Evolutionary conservation across 192 early-diverging fungal genomes (phyloP).

Genomic region (Umbelopsis isabellina): DNA sequence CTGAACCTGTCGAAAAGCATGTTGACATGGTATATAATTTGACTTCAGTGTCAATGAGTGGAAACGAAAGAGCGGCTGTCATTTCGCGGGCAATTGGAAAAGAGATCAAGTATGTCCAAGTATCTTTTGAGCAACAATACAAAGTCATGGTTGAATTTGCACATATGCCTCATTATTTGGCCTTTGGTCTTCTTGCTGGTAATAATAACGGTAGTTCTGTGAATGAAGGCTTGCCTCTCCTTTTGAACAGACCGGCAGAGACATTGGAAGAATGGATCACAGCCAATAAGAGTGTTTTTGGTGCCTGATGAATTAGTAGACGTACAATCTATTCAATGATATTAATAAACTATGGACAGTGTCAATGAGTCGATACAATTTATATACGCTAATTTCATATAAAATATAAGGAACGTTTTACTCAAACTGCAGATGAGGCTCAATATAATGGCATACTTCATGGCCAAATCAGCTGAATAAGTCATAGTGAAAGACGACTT

Average conservation of each 20-base stretch:
- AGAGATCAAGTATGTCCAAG: constrained; percentile 1
- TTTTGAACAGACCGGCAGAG: not conserved
- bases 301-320: too few species aligned
- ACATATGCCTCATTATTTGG: not conserved
- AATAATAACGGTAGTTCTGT: not conserved
- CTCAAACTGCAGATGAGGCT: too few species aligned
- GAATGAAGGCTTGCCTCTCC: not conserved
- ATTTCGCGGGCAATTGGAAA: not conserved
- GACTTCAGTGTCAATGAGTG: not conserved
- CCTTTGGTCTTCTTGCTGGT: not conserved
- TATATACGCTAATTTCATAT: too few species aligned
- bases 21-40: constrained; percentile 2
- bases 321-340: too few species aligned
- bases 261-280: not conserved
- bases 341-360: too few species aligned
- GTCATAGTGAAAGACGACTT: too few species aligned
- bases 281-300: not conserved
- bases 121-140: not conserved
- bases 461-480: too few species aligned
- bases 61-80: not conserved
- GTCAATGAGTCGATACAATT: too few species aligned
- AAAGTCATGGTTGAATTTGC: not conserved
- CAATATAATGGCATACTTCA: too few species aligned
- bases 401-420: too few species aligned
- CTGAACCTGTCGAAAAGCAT: not conserved